Evolutionary conservation across 1,139 yeast species (phyloP).

Genomic region (Geotrichum carabidarum): DNA sequence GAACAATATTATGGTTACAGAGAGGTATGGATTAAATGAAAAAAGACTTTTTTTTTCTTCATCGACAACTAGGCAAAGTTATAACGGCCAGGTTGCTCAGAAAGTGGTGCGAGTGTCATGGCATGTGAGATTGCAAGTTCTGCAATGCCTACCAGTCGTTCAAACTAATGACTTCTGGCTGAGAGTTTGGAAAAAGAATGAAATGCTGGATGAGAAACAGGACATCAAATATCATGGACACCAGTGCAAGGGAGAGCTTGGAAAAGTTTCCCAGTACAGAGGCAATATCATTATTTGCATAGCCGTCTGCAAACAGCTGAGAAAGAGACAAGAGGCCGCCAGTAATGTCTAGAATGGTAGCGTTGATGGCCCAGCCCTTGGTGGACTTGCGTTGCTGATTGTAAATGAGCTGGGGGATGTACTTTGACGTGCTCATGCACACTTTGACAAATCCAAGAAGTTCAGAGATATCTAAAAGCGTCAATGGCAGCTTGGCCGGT

Average conservation of each 20-base stretch:
- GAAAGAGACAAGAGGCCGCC: slow-evolving; percentile 51
- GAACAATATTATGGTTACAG: too few species aligned
- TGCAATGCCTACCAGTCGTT: slow-evolving; percentile 6
- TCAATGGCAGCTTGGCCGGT: not conserved
- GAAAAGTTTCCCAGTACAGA: slow-evolving; percentile 10
- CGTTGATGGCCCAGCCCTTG: slow-evolving; percentile 52
- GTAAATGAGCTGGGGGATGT: slow-evolving; percentile 56
- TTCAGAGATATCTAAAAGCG: slow-evolving; percentile 36
- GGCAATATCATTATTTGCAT: slow-evolving; percentile 30
- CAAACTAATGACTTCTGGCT: slow-evolving; percentile 17
- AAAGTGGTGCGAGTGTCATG: not conserved
- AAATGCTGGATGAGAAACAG: slow-evolving; percentile 35
- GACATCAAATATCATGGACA: slow-evolving; percentile 34
- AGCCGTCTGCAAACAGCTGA: slow-evolving; percentile 46
- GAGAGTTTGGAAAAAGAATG: slow-evolving; percentile 16
- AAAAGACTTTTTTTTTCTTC: too few species aligned
- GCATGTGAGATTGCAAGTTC: not conserved
- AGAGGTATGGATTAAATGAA: not conserved
- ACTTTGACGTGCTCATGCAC: slow-evolving; percentile 51
- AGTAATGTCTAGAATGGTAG: slow-evolving; percentile 47
- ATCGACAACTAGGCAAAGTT: not conserved
- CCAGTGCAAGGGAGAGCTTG: slow-evolving; percentile 21
- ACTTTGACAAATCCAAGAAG: slow-evolving; percentile 50
- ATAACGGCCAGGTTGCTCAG: not conserved
- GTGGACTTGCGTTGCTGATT: slow-evolving; percentile 52